Conservation (phyloP, 2,329 filamentous ascomycete genomes). For the Cordyceps farinosa region DNA sequence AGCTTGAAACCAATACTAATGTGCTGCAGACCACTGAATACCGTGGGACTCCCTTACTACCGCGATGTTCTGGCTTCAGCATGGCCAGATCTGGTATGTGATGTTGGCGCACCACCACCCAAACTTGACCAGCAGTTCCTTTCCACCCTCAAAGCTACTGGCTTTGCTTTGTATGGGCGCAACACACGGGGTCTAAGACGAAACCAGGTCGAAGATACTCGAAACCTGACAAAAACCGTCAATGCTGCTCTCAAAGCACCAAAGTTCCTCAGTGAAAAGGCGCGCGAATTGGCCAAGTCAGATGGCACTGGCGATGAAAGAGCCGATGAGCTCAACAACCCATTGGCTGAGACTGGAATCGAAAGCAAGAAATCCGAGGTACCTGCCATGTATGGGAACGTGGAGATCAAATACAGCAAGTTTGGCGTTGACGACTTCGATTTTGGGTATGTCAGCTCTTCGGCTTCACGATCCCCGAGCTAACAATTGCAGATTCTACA, state of each 20-base stretch:
- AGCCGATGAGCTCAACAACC: constrained; percentile 57
- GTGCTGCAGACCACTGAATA: constrained; percentile 65
- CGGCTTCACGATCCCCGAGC: constrained; percentile 15
- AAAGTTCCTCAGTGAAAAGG: constrained; percentile 93
- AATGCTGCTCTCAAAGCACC: constrained; percentile 67
- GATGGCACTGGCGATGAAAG: constrained; percentile 40
- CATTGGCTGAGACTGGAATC: constrained; percentile 65
- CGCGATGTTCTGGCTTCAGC: constrained; percentile 81
- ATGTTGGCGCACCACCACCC: constrained; percentile 76
- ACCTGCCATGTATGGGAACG: constrained; percentile 83
- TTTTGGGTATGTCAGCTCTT: constrained; percentile 63
- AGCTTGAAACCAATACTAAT: neutral
- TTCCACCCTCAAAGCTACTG: constrained; percentile 63
- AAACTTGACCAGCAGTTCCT: constrained; percentile 71
- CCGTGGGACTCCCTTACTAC: constrained; percentile 90
- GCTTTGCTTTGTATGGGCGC: constrained; percentile 74
- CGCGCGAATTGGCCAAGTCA: constrained; percentile 60
- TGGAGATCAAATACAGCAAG: constrained; percentile 98
- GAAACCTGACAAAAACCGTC: constrained; percentile 56
- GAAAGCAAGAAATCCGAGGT: constrained; percentile 77
- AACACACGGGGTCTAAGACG: constrained; percentile 70
- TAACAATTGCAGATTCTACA: constrained; percentile 68
- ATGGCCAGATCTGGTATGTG: constrained; percentile 83
- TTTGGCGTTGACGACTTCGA: constrained; percentile 99
- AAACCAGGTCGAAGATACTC: constrained; percentile 80